Conservation (phyloP, 306 rosid species). For the Ammopiptanthus mongolicus region DNA sequence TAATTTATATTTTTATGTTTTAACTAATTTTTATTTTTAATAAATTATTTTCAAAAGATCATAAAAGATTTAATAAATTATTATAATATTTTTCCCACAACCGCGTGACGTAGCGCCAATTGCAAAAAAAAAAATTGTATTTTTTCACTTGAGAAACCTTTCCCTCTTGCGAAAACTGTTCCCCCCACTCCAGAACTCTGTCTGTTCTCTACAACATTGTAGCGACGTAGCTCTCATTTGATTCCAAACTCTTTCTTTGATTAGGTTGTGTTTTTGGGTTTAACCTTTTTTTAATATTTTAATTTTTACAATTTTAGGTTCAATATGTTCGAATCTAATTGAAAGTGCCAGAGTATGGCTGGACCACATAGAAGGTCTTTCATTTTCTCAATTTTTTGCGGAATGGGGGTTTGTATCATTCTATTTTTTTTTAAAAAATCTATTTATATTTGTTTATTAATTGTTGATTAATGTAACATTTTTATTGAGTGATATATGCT, state of each 20-base stretch:
- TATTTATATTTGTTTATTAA: background rate
- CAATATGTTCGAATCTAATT: slow-evolving; percentile 85
- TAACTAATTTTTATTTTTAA: too few relatives aligned
- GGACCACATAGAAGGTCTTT: slow-evolving; percentile 99
- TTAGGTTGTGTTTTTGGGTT: too few relatives aligned
- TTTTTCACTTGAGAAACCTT: too few relatives aligned
- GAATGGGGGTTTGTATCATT: slow-evolving; percentile 80
- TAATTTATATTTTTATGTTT: too few relatives aligned
- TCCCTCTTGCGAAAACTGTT: too few relatives aligned
- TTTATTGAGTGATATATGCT: background rate
- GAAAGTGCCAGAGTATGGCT: slow-evolving; percentile 96
- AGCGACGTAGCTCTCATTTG: slow-evolving; percentile 68
- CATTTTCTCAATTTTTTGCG: slow-evolving; percentile 94
- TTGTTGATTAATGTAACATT: background rate
- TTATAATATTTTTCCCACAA: too few relatives aligned
- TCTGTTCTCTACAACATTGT: slow-evolving; percentile 72
- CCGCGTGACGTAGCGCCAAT: too few relatives aligned
- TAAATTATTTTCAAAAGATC: too few relatives aligned
- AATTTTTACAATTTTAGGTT: slow-evolving; percentile 41
- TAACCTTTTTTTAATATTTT: background rate
- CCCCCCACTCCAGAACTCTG: too few relatives aligned
- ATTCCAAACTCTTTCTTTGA: background rate
- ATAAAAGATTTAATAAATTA: too few relatives aligned
- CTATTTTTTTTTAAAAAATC: background rate
- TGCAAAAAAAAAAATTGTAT: too few relatives aligned